Evolutionary conservation across 345 rosid genomes (phyloP).

Genomic region (Physaria fendleri): DNA sequence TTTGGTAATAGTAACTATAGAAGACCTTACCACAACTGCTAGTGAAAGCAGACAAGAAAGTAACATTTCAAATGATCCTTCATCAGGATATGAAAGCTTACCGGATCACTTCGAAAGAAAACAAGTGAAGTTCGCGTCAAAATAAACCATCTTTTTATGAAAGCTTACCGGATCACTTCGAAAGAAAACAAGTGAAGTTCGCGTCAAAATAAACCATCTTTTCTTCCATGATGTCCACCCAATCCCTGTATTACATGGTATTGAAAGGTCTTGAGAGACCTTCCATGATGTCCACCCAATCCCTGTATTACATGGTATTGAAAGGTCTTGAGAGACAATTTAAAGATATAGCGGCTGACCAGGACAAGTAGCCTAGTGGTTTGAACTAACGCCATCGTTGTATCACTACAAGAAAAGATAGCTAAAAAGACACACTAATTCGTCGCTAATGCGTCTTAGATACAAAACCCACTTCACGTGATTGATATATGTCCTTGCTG

Average conservation of each 20-base stretch:
- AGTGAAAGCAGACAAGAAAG: conserved; percentile 6
- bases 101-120: conserved; percentile 79
- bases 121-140: conserved; percentile 66
- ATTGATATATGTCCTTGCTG: not conserved
- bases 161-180: too few relatives aligned
- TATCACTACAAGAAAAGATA: too few relatives aligned
- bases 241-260: conserved; percentile 39
- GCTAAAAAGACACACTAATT: too few relatives aligned
- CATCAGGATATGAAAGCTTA: conserved; percentile 27
- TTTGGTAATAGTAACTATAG: not conserved
- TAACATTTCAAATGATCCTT: not conserved
- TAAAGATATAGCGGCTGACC: not conserved
- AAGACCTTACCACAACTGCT: not conserved
- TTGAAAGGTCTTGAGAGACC: too few relatives aligned
- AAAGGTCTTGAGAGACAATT: conserved; percentile 1
- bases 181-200: too few relatives aligned
- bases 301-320: conserved; percentile 31
- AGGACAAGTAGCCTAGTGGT: not conserved
- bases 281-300: conserved; percentile 90
- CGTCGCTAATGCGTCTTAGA: too few relatives aligned
- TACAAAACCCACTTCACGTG: not conserved
- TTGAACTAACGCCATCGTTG: not conserved
- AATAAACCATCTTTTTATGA: conserved; percentile 79
- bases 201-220: too few relatives aligned
- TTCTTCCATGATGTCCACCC: conserved; percentile 92